Percentiles rank a stretch among this genome's conserved stretches.
Conservation (phyloP, 768 basidiomycete genomes). For the Leccinum variicolor region DNA sequence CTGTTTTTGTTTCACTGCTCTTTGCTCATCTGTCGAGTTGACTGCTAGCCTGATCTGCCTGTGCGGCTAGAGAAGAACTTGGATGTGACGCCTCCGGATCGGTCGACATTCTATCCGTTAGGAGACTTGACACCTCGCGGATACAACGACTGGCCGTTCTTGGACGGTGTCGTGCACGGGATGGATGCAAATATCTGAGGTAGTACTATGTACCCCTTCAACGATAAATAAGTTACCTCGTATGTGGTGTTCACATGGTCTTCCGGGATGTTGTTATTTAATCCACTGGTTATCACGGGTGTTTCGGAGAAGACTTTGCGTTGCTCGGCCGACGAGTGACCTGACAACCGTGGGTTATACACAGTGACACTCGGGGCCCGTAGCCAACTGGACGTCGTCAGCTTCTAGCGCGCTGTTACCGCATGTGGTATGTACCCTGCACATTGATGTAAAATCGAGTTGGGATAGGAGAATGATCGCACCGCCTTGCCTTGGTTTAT, state of each 20-base stretch:
- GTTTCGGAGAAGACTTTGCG: not conserved
- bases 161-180: not conserved
- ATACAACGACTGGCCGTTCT: not conserved
- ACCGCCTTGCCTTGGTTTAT: not conserved
- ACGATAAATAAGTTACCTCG: not conserved
- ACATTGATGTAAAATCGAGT: not conserved
- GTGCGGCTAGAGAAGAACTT: not conserved
- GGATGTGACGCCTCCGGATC: not conserved
- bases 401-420: not conserved
- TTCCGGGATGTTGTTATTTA: not conserved
- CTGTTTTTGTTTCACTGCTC: not conserved
- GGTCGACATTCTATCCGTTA: not conserved
- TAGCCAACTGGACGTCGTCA: not conserved
- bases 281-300: not conserved
- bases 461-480: not conserved
- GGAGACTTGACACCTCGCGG: not conserved
- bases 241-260: not conserved
- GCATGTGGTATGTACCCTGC: not conserved
- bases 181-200: not conserved
- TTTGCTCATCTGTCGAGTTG: not conserved
- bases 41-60: not conserved
- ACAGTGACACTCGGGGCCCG: not conserved
- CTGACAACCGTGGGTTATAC: not conserved
- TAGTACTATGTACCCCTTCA: not conserved
- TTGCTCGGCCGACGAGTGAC: slow-evolving; percentile 11